Base-by-base conservation (phyloP, 2,329 filamentous ascomycete genomes). In the Byssochlamys sp. region DNA sequence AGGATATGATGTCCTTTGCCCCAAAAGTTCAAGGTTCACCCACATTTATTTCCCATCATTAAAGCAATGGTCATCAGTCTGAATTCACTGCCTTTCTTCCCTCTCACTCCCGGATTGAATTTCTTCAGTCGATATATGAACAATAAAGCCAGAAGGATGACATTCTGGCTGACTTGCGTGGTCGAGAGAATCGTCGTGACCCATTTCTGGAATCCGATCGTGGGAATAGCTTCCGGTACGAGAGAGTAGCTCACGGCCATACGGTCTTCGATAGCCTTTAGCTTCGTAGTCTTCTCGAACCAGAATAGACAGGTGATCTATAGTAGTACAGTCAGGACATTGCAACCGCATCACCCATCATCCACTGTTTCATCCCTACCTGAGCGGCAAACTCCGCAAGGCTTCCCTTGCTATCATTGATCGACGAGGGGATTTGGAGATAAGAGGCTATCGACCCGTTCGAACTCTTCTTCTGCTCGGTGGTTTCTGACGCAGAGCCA, bases 11-110 rank as follows among this genome's bases (percentile, higher is more conserved):
- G 9, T 31, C 29, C 29, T 51, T 51, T 28, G 7, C 10, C 9
- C 5, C 51, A 9, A 52, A 11, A 55, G n/a, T 27, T 7, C 12
- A 48, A 19, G 4, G 19, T 24, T 26, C 49, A 78, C 84, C 69
- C 73, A 89, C 87, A 99, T 78, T 99, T 99, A 74, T 99, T 99
- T 60, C 91, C 92, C 59, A 99, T 80, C 94, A 99, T 99, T 63
- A 99, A 77, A 26, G 94, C 94, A 53, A 97, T 91, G 0, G 94
- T 97, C 67, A 97, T 80, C 26, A 99, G 78, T 19, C 94, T 82
- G 69, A 94, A 97, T 71, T 97, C 94, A 71, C 94, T 99, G 4
- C 94, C 94, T 25, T 86, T 86, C 67, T 92, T 92, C 48, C 94
- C 94, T 69, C 91, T 90, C 19, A 97, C 92, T 2, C 82, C 84